Conservation (phyloP, 805 yeast genomes). For the Pichia manshurica region DNA sequence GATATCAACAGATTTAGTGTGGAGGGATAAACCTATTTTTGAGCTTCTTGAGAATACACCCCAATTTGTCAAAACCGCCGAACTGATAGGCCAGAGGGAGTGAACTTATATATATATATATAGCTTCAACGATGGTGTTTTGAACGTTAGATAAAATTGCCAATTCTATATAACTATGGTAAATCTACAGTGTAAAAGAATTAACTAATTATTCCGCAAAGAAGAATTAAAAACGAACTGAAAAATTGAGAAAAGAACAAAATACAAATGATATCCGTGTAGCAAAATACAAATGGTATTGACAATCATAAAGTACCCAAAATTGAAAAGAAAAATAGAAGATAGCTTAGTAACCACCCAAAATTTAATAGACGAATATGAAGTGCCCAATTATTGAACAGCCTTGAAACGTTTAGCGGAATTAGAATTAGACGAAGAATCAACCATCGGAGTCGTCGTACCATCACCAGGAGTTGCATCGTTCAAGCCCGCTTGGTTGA, state of each 20-base stretch:
- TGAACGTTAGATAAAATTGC: too few relatives aligned
- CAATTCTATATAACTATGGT: too few relatives aligned
- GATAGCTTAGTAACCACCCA: neutral
- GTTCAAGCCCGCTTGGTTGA: neutral
- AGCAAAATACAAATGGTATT: neutral
- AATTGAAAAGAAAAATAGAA: neutral
- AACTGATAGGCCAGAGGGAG: constrained; percentile 1
- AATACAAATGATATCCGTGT: neutral
- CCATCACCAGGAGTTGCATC: neutral
- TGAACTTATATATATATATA: neutral
- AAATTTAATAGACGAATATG: neutral
- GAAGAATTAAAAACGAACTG: neutral
- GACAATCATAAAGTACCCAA: too few relatives aligned
- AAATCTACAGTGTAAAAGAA: too few relatives aligned
- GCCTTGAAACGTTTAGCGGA: neutral
- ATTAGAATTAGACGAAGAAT: too few relatives aligned
- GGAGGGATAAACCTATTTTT: constrained; percentile 17
- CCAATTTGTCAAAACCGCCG: constrained; percentile 19
- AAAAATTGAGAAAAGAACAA: neutral
- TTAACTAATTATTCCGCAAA: too few relatives aligned
- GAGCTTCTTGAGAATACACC: constrained; percentile 12
- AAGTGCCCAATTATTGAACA: neutral
- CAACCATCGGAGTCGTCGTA: neutral
- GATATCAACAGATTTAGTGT: constrained; percentile 16
- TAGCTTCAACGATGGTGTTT: too few relatives aligned